Base-by-base conservation (phyloP, 495 filamentous ascomycete genomes). In the Aspergillus biplanus region DNA sequence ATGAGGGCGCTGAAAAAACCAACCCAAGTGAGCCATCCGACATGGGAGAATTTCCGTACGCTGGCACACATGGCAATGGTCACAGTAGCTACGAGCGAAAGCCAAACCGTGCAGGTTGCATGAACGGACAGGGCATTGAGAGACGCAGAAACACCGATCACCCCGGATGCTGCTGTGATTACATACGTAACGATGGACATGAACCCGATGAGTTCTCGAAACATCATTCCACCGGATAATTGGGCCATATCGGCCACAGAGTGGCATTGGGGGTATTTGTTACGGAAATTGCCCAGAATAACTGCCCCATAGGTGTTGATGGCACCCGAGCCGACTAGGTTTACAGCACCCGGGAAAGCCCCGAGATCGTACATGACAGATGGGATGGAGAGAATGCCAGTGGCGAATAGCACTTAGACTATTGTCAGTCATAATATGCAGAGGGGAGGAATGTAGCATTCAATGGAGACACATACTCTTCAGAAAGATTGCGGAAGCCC, bases 191-290 rank as follows among this genome's bases (percentile, higher is more conserved):
- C 53, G 21, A 78, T 72, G 67, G 83, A 84, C 11, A 82, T 56
- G 12, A 71, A 63, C 0, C 80, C 82, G 4, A 76, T 70, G 1
- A 83, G 32, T 58, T 76, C 73, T 9, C 74, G 75, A 16, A 73
- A 83, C 21, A 85, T 68, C 12, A 67, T 76, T 2, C 87, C 89
- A 66, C 86, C 82, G 44, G 91, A 80, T 34, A 94, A 73, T 15
- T 83, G 70, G 8, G 87, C 86, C 49, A 86, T 90, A 69, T 94
- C 90, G 39, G 87, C 86, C 59, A 93, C 87, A 63, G 71, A 73
- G 61, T 75, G 71, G 56, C 80, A 83, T 35, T 75, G 73, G 2
- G 75, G 75, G 37, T 75, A 59, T 11, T 32, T 33, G 56, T 71
- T 71, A 49, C 74, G 74, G 52, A 77, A 78, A n/a, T 77, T 69